Evolutionary conservation across 306 rosid species (phyloP).

Genomic region (Cicer pinnatifidum): DNA sequence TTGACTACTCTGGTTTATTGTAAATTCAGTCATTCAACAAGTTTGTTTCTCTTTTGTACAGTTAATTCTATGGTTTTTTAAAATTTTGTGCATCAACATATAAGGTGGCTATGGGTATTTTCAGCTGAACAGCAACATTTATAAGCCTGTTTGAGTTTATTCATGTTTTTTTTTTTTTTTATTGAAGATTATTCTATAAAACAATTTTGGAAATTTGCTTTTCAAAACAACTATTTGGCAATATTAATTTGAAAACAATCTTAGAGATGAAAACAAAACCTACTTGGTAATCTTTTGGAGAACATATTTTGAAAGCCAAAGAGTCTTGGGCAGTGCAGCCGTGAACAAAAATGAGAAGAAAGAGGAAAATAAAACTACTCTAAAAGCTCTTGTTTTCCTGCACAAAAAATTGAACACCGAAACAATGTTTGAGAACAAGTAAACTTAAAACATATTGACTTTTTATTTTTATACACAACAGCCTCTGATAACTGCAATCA

Average conservation of each 20-base stretch:
- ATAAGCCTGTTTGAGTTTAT: not conserved
- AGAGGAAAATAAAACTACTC: not conserved
- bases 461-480: not conserved
- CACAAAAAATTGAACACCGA: not conserved
- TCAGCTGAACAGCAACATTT: slow-evolving; percentile 15
- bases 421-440: not conserved
- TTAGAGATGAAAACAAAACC: not conserved
- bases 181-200: not conserved
- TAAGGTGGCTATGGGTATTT: slow-evolving; percentile 19
- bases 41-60: not conserved
- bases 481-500: too few species aligned
- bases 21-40: slow-evolving; percentile 1
- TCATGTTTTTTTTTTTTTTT: not conserved
- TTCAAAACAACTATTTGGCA: not conserved
- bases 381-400: not conserved
- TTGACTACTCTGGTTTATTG: not conserved
- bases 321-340: not conserved
- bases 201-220: not conserved
- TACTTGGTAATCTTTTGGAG: not conserved
- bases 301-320: not conserved
- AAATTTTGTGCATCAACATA: slow-evolving; percentile 11
- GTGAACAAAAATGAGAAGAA: not conserved
- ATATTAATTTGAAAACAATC: not conserved
- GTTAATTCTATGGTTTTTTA: not conserved
- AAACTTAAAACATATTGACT: not conserved